Evolutionary conservation across 2,329 filamentous ascomycete species (phyloP).

Genomic region (Microsporum canis): DNA sequence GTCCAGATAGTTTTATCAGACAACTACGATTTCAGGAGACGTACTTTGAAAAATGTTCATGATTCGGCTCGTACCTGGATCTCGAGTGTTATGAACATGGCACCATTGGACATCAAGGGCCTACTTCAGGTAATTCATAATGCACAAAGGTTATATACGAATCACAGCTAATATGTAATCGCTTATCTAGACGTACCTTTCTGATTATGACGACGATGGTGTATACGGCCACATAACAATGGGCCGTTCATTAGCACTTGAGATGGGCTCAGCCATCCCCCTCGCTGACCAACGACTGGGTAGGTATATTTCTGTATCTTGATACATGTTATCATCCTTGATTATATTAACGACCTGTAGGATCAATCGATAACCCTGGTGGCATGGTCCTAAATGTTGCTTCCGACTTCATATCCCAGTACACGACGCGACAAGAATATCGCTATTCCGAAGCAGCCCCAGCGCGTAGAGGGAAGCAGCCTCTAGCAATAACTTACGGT

Average conservation of each 20-base stretch:
- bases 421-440: constrained; percentile 93
- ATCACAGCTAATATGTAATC: not conserved
- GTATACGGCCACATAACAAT: constrained; percentile 85
- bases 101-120: constrained; percentile 88
- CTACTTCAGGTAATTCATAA: constrained; percentile 50
- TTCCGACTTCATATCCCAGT: constrained; percentile 93
- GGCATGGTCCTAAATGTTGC: constrained; percentile 68
- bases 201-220: constrained; percentile 84
- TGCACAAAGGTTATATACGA: not conserved
- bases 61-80: constrained; percentile 73
- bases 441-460: constrained; percentile 60
- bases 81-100: constrained; percentile 63
- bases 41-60: constrained; percentile 67
- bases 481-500: constrained; percentile 1
- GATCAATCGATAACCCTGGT: constrained; percentile 63
- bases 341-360: constrained; percentile 17
- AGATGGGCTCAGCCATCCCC: constrained; percentile 81
- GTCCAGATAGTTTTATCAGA: constrained; percentile 88
- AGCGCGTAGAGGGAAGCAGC: not conserved
- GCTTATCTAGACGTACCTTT: constrained; percentile 72
- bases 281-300: constrained; percentile 72
- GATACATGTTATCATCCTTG: not conserved
- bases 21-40: constrained; percentile 70
- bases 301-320: constrained; percentile 10
- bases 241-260: constrained; percentile 84